Evolutionary conservation across 257 asterid genomes (phyloP).

Genomic region (Verbena officinalis): DNA sequence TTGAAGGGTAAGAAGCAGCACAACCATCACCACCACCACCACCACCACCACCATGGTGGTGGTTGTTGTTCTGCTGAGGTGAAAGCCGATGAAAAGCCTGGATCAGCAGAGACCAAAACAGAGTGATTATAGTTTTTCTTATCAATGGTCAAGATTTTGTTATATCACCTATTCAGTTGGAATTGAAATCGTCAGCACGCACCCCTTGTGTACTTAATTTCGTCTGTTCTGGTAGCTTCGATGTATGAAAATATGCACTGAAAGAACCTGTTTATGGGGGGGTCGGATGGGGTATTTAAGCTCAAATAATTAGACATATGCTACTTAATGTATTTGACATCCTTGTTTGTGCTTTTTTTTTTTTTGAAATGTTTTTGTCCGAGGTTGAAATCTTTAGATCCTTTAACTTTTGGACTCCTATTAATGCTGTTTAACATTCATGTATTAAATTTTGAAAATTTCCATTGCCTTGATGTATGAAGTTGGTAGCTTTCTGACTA

Average conservation of each 20-base stretch:
- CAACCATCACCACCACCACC: constrained; percentile 58
- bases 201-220: constrained; percentile 5
- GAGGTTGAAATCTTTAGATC: background rate
- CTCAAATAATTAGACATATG: constrained; percentile 14
- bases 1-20: constrained; percentile 75
- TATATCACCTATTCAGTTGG: constrained; percentile 20
- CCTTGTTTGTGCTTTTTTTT: constrained; percentile 6
- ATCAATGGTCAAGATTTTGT: constrained; percentile 21
- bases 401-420: background rate
- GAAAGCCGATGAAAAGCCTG: constrained; percentile 50
- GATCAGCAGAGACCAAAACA: constrained; percentile 45
- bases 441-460: background rate
- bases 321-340: background rate
- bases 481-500: background rate
- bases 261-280: background rate
- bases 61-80: constrained; percentile 82
- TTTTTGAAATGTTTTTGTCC: background rate
- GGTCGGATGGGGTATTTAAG: background rate
- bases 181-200: constrained; percentile 11
- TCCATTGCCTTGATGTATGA: background rate
- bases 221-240: constrained; percentile 15
- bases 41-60: constrained; percentile 81
- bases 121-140: constrained; percentile 31
- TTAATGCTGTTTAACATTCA: too few species aligned
- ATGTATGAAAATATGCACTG: constrained; percentile 12